A percentile compares a stretch with the other conserved stretches of the same genome.
Evolutionary conservation across 257 asterid species (phyloP).

Genomic region (Gentiana straminea): DNA sequence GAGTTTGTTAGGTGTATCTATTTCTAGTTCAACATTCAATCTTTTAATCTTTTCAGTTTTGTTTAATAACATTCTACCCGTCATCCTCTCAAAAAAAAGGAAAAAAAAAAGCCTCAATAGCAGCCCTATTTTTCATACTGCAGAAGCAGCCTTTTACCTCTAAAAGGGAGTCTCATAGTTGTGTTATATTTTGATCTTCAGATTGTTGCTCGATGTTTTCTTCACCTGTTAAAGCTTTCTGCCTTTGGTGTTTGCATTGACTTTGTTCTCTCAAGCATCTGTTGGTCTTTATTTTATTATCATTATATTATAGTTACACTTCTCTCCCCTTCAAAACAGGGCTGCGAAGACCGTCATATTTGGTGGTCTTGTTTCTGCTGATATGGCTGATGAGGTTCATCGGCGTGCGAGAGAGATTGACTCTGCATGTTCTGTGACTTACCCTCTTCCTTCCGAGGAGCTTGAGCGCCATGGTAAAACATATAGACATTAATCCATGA

Average conservation of each 20-base stretch:
- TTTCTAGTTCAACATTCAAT: too few species aligned
- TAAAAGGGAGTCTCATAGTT: neutral
- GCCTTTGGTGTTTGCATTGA: too few species aligned
- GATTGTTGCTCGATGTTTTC: too few species aligned
- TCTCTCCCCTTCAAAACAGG: conserved; percentile 39
- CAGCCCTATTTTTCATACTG: neutral
- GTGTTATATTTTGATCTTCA: neutral
- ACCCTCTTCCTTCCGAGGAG: conserved; percentile 74
- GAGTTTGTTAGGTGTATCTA: too few species aligned
- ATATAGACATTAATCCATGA: neutral
- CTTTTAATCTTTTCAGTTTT: too few species aligned
- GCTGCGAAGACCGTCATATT: conserved; percentile 81
- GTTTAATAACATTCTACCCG: too few species aligned
- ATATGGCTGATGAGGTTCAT: conserved; percentile 83
- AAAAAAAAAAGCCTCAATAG: too few species aligned
- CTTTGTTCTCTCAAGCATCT: conserved; percentile 3
- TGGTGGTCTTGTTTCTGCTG: conserved; percentile 63
- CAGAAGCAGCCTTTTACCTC: neutral
- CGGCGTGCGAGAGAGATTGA: conserved; percentile 53
- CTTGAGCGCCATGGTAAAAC: conserved; percentile 63
- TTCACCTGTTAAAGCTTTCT: too few species aligned
- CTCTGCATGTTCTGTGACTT: conserved; percentile 48
- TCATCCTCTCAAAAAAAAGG: too few species aligned
- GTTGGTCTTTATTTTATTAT: conserved; percentile 1
- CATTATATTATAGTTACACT: neutral